Evolutionary conservation across 768 basidiomycete genomes (phyloP), one percentile per base, ranked within the genome.

Genomic region (Suillus subalutaceus): DNA sequence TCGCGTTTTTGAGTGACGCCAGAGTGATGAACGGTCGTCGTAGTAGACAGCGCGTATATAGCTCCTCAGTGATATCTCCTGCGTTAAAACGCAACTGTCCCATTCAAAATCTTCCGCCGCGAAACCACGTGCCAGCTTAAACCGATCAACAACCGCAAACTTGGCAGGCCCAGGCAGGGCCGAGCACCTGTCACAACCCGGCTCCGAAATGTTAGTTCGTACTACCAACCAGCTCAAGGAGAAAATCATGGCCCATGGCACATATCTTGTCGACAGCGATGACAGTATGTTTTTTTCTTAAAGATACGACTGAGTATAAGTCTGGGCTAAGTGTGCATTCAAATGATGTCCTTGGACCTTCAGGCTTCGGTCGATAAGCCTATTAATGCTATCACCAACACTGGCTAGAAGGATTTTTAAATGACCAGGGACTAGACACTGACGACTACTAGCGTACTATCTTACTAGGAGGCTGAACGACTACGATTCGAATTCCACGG

Each of bases 11-110:
- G n/a, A 13, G 63, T 20, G 43, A 12, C 53, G 38, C 52, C 52
- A 50, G 53, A 55, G 64, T 58, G 38, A 43, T 16, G 53, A 30
- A 65, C 52, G 43, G 30, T 59, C 18, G 58, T 59, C 8, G 40
- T 59, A 10, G 18, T 60, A 5, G 40, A 60, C 59, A 43, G 41
- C 59, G 41, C 59, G 59, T 43, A 32, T 60, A 10, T 6, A 20
- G 18, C 26, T 43, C 30, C 18, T 44, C 40, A 26, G 9, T 59
- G 58, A 41, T 41, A 9, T 59, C 41, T 59, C 9, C 38, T 60
- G 18, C 58, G 16, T 9, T 16, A 58, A 58, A 38, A 15, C 15
- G 16, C 40, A 59, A 26, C 9, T n/a, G 58, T 59, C 38, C 40
- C 2, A 9, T 38, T 30, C 59, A 60, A 60, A 59, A 59, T 59